phyloP scores from a whole-genome alignment of 257 asterid genomes.

The Solanum chaucha region DNA sequence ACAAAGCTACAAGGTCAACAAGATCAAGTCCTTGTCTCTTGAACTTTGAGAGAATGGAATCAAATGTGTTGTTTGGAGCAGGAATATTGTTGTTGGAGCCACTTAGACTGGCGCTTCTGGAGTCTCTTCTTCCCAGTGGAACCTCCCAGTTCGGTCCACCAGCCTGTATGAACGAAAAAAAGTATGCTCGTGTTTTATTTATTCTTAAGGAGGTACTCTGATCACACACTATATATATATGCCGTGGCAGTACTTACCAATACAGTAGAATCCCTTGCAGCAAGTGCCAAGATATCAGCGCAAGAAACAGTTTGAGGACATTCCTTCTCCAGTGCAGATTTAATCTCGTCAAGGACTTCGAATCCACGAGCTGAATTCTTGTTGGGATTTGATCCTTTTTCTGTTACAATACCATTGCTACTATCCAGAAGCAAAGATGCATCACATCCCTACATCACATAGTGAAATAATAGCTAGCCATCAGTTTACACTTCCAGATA shows the following conservation, averaged over 20 bases:
- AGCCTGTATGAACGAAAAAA: slow-evolving; percentile 21
- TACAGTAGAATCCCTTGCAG: slow-evolving; percentile 81
- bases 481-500: background rate
- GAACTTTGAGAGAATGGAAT: slow-evolving; percentile 74
- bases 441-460: slow-evolving; percentile 67
- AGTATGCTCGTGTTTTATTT: background rate
- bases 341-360: slow-evolving; percentile 76
- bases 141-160: slow-evolving; percentile 90
- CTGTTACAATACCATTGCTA: slow-evolving; percentile 34
- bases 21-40: slow-evolving; percentile 60
- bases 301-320: slow-evolving; percentile 90
- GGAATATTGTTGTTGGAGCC: slow-evolving; percentile 88
- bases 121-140: slow-evolving; percentile 85
- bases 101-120: slow-evolving; percentile 73
- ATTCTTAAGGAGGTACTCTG: background rate
- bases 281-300: slow-evolving; percentile 73
- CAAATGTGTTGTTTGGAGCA: slow-evolving; percentile 86
- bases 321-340: slow-evolving; percentile 61
- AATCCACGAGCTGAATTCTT: slow-evolving; percentile 76
- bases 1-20: slow-evolving; percentile 80
- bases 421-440: slow-evolving; percentile 80
- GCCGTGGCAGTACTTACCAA: slow-evolving; percentile 28
- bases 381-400: slow-evolving; percentile 70
- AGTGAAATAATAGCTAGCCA: background rate
- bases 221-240: background rate